These are phyloP conservation scores for Kwoniella shivajii DNA, from an alignment of 1,284 basidiomycete species.

Conservation along the genomic window DNA sequence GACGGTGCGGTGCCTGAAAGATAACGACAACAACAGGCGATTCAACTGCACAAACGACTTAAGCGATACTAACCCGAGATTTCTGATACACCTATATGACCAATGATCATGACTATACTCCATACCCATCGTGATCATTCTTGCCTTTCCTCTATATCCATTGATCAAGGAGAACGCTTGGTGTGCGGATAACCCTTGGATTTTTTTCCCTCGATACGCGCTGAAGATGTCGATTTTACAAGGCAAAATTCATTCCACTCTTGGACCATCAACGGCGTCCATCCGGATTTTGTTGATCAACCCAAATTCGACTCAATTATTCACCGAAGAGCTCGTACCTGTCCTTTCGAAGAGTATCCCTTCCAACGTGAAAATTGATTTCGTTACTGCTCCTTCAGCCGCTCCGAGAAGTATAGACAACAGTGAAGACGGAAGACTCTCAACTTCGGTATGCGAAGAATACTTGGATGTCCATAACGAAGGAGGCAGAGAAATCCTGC, in stretches of 20 bases:
- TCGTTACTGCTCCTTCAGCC: constrained; percentile 16
- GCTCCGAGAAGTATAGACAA: constrained; percentile 17
- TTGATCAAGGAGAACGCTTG: too few species aligned
- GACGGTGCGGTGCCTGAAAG: too few species aligned
- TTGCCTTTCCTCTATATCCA: too few species aligned
- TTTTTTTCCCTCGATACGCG: background rate
- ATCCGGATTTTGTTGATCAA: constrained; percentile 22
- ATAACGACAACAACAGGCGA: too few species aligned
- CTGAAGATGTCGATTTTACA: background rate
- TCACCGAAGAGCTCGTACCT: constrained; percentile 15
- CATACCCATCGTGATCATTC: too few species aligned
- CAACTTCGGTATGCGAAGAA: constrained; percentile 10
- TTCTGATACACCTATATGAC: too few species aligned
- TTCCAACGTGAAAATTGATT: constrained; percentile 11
- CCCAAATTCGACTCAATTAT: constrained; percentile 19
- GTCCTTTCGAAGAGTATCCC: constrained; percentile 6
- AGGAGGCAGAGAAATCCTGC: background rate
- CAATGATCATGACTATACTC: too few species aligned
- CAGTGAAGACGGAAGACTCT: constrained; percentile 13
- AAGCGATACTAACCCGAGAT: too few species aligned
- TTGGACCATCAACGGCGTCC: constrained; percentile 9
- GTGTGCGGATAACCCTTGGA: too few species aligned
- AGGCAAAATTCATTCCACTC: constrained; percentile 8
- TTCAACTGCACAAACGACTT: too few species aligned
- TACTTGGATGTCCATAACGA: constrained; percentile 9